Base-by-base conservation (phyloP, 768 basidiomycete genomes). In the Lentinula edodes region DNA sequence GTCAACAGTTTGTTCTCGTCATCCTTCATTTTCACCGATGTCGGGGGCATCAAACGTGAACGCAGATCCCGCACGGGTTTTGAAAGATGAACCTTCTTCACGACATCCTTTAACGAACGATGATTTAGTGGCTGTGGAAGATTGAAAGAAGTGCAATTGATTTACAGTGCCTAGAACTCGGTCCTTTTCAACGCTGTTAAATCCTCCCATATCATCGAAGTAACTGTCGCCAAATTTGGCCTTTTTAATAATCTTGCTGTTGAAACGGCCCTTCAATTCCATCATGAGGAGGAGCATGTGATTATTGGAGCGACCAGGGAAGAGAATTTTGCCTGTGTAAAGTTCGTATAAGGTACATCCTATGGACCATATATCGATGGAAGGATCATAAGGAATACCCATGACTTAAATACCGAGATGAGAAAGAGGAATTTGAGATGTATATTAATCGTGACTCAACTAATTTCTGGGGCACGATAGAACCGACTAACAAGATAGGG, bases 381-480 rank as follows among this genome's bases (percentile, higher is more conserved):
- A 83, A 6, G 90, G 87, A 75, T 98, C 97, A 68, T 98, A 98
- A 0, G 96, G 95, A 35, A 91, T 84, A 36, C 97, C 97, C 60
- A 99, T 86, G 69, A 98, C 95, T 98, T 2, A 8, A 50, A 20
- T 52, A 52, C 63, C 54, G 62, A 60, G 52, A 38, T 55, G 20
- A 41, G 13, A 58, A 42, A 10, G 64, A 62, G 38, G 28, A 3
- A 28, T 28, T 28, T 28, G 28, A 28, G 3, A 28, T 28, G 28
- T 28, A 28, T 28, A 39, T 39, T 39, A 3, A 39, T 8, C 13
- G 13, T 39, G 39, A 59, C 20, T 65, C 10, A 69, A 98, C 96
- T 99, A 70, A 98, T 98, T 77, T 99, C 97, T 2, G 97, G 97
- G 2, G 96, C 96, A 48, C 97, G 91, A 71, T 99, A 98, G 75